Conservation (phyloP, 2,329 filamentous ascomycete species). For the Clonostachys rhizophaga region DNA sequence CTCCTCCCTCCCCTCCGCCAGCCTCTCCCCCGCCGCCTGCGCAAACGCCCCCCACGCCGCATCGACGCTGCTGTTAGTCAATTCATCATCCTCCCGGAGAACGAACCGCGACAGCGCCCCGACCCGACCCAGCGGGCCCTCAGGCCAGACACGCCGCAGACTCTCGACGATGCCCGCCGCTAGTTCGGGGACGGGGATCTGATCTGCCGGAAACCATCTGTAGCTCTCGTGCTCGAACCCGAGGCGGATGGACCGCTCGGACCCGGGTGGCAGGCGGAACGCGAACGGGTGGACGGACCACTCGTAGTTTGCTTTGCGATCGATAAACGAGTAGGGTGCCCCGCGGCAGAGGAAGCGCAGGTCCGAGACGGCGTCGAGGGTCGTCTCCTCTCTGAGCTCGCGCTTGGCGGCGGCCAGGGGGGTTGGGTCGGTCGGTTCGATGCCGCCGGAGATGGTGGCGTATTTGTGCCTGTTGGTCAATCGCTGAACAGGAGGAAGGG, state of each 20-base stretch:
- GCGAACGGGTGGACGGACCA: constrained; percentile 63
- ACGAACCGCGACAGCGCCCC: background rate
- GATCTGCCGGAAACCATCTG: constrained; percentile 50
- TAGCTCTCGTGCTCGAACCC: constrained; percentile 61
- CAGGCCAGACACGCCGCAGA: constrained; percentile 54
- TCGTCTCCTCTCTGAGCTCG: constrained; percentile 59
- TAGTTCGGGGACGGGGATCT: constrained; percentile 11
- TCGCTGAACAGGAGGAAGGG: background rate
- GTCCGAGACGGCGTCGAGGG: constrained; percentile 31
- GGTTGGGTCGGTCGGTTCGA: constrained; percentile 46
- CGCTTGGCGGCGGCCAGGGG: constrained; percentile 56
- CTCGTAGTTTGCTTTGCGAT: constrained; percentile 44
- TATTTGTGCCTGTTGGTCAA: constrained; percentile 39
- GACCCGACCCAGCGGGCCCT: constrained; percentile 14
- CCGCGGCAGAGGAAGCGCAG: constrained; percentile 50
- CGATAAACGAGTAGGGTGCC: constrained; percentile 52
- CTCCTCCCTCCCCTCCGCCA: constrained; percentile 16
- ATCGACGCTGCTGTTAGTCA: background rate
- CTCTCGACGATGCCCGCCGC: constrained; percentile 57
- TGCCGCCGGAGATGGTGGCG: constrained; percentile 57
- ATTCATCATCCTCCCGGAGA: background rate
- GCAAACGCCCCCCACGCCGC: constrained; percentile 42
- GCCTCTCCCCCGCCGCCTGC: constrained; percentile 32
- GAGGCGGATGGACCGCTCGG: constrained; percentile 40
- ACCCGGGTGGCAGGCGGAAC: constrained; percentile 42